These are phyloP conservation scores for Thelephora ganbajun DNA, from an alignment of 768 basidiomycete genomes.

Conservation along the genomic window DNA sequence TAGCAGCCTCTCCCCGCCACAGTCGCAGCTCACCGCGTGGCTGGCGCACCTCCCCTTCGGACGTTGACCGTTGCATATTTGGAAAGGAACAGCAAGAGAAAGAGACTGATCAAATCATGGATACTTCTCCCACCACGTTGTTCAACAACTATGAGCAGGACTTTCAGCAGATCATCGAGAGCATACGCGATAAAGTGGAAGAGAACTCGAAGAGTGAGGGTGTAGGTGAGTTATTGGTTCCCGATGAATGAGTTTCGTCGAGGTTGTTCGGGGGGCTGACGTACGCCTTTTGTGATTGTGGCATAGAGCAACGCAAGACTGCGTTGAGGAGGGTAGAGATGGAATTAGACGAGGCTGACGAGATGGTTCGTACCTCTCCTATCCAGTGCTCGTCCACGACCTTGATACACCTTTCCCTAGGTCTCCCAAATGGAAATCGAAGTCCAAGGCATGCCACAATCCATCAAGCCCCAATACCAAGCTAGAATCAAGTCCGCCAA, in stretches of 20 bases:
- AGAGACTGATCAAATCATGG: conserved; percentile 32
- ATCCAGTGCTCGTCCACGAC: not conserved
- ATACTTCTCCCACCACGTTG: conserved; percentile 71
- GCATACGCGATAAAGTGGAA: conserved; percentile 67
- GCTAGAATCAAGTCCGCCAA: conserved; percentile 64
- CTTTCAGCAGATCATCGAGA: conserved; percentile 69
- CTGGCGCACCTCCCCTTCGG: too few species aligned
- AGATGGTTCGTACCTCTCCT: conserved; percentile 51
- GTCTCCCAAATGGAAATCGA: conserved; percentile 99
- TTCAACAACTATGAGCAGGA: conserved; percentile 90
- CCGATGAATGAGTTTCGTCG: not conserved
- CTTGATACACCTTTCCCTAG: conserved; percentile 25
- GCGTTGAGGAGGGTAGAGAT: conserved; percentile 76
- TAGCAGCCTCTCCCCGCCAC: too few species aligned
- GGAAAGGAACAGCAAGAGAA: too few species aligned
- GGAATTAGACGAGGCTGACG: conserved; percentile 96
- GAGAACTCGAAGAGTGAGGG: conserved; percentile 49
- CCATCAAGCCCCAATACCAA: conserved; percentile 66
- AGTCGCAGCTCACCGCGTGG: too few species aligned
- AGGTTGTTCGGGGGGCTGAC: not conserved
- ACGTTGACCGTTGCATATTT: too few species aligned
- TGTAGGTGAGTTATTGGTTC: conserved; percentile 38
- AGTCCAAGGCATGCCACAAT: conserved; percentile 85
- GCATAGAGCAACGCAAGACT: conserved; percentile 73
- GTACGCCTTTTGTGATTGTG: not conserved